Base-by-base conservation (phyloP, 495 filamentous ascomycete genomes). In the Evansstolkia leycettana region DNA sequence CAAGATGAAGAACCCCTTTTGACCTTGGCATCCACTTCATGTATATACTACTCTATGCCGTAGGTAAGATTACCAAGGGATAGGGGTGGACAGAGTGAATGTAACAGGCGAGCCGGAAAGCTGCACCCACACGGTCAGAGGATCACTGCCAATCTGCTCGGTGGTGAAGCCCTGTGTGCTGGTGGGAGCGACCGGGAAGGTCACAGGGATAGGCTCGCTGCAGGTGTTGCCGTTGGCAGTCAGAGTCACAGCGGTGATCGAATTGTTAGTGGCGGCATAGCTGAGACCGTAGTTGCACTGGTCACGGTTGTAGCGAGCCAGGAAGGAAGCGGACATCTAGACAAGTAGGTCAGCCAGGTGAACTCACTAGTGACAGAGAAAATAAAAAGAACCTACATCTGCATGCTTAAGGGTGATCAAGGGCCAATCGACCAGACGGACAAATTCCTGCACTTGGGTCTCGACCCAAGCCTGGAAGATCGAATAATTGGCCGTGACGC, bases 391-490 rank as follows among this genome's bases (percentile, higher is more conserved):
- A 46, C 44, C 25, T 53, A 62, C 58, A 39, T 73, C 59, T 39
- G 73, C 64, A 33, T 76, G 72, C 39, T 66, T 75, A 24, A 67
- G 46, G 6, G 72, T 68, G 4, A 69, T 51, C 7, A 78, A 51
- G 11, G 73, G 72, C 72, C 74, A 78, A 37, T 60, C 52, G n/a
- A 64, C 70, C 34, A 79, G 58, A 23, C 75, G 59, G 20, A 60
- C 56, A 43, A 78, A 70, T 43, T 80, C 75, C 48, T 65, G 56
- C 1, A 72, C 62, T 20, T 72, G 49, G 14, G 54, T 62, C 50
- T 78, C 75, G n/a, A 72, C 65, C 75, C 75, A 80, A 1, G 64
- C 68, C 43, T 78, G 72, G 34, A 77, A 55, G 23, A 80, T 60
- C 1, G 71, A 76, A 32, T 69, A 60, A 36, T 68, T 51, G 5